Evolutionary conservation across 805 yeast genomes (phyloP).

Genomic region (Torulaspora microellipsoides): DNA sequence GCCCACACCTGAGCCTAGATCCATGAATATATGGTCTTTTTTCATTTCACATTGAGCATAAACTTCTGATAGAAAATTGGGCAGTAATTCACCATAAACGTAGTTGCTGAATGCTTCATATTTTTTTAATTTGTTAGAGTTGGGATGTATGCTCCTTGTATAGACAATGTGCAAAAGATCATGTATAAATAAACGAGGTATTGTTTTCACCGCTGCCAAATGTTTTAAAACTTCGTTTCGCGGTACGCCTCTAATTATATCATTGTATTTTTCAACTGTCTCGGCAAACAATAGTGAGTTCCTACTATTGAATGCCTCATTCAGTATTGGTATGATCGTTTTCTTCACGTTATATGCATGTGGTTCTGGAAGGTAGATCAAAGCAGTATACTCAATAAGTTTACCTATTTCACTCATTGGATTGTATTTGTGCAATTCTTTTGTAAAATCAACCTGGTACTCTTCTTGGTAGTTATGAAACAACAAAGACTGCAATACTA

Average conservation of each 20-base stretch:
- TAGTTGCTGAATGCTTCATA: slow-evolving; percentile 86
- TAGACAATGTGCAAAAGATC: slow-evolving; percentile 71
- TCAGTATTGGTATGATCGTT: slow-evolving; percentile 20
- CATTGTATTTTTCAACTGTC: slow-evolving; percentile 43
- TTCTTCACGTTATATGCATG: slow-evolving; percentile 9
- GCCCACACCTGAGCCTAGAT: slow-evolving; percentile 92
- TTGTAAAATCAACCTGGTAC: slow-evolving; percentile 23
- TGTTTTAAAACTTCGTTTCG: slow-evolving; percentile 31
- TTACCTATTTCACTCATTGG: slow-evolving; percentile 35
- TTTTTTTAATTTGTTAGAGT: slow-evolving; percentile 54
- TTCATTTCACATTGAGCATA: slow-evolving; percentile 55
- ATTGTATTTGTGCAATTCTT: slow-evolving; percentile 17
- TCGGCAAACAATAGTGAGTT: slow-evolving; percentile 31
- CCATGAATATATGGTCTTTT: slow-evolving; percentile 61
- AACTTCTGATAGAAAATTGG: slow-evolving; percentile 65
- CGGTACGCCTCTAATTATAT: slow-evolving; percentile 36
- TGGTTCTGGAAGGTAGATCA: slow-evolving; percentile 24
- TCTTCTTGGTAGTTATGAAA: slow-evolving; percentile 25
- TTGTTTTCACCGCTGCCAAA: slow-evolving; percentile 29
- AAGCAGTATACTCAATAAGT: slow-evolving; percentile 25
- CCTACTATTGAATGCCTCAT: slow-evolving; percentile 23
- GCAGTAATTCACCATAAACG: slow-evolving; percentile 88
- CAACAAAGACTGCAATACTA: slow-evolving; percentile 21
- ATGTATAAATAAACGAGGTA: slow-evolving; percentile 46
- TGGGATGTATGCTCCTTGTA: slow-evolving; percentile 73